Evolutionary conservation across 2,329 filamentous ascomycete species (phyloP), one percentile per base, ranked within the genome.

Genomic region (Fusarium sacchari): DNA sequence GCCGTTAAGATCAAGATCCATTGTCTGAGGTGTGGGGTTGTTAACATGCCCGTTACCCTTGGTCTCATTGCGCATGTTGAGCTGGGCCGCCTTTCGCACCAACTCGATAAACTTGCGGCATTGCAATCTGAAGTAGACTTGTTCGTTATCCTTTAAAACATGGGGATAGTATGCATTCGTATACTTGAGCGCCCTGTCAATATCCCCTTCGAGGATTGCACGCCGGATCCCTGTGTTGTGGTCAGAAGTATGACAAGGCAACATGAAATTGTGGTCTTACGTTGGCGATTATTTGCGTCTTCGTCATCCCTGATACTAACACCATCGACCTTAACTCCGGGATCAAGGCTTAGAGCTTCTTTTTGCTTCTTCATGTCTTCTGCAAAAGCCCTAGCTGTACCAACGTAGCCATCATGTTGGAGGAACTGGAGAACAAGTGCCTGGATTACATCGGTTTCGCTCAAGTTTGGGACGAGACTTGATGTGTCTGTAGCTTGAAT

Each of bases 41-140:
- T 49, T 43, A 7, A 60, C 83, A 57, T 88, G 84, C 17, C 84
- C 81, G 70, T 87, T 80, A 80, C 76, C 81, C 72, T 86, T 87
- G 9, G 80, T 76, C 14, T 86, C 84, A 40, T 84, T 82, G 13
- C 83, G 82, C 40, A 86, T 83, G 77, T 87, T 87, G 24, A 93
- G 82, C 75, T 95, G 92, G 6, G 92, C 91, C 40, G 91, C 91
- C 65, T 88, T 89, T 44, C 93, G 89, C 77, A 97, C 94, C 92
- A 99, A 96, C 82, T 99, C 96, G 69, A 98, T 92, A 81, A 98
- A 98, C 80, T 96, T 97, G 68, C 95, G 91, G 80, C 95, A 98
- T 74, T 92, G 90, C 55, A 99, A 86, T 65, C 92, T 93, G 83
- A 99, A 98, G 80, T 95, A 91, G 22, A 98, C 94, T 60, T 94